A percentile compares a stretch with the other conserved stretches of the same genome.
phyloP scores from a whole-genome alignment of 2,329 filamentous ascomycete species.

The Fusarium phyllophilum region DNA sequence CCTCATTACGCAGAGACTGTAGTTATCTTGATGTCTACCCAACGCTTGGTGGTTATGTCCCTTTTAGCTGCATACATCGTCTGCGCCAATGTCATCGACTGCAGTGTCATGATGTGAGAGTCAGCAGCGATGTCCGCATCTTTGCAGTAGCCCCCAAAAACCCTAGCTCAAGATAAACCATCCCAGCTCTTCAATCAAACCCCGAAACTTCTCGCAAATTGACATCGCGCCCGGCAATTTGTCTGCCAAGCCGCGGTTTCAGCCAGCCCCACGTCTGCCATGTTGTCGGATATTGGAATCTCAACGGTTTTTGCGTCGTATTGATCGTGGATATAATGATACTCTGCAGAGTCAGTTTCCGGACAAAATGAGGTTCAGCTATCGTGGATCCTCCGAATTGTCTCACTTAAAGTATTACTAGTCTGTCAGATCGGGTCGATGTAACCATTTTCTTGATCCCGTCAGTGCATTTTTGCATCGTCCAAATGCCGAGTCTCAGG shows the following conservation, averaged over 20 bases:
- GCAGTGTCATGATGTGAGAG: rapidly evolving
- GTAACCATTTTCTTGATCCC: background rate
- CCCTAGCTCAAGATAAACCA: too few species aligned
- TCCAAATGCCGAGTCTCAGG: background rate
- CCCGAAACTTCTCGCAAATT: background rate
- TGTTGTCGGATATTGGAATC: background rate
- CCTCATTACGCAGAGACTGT: rapidly evolving
- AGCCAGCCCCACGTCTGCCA: background rate
- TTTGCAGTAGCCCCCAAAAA: too few species aligned
- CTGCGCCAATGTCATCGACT: too few species aligned
- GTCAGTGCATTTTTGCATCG: background rate
- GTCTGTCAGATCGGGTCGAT: background rate
- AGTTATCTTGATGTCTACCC: background rate
- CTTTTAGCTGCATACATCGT: rapidly evolving
- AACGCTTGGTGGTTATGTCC: rapidly evolving
- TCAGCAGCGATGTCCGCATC: background rate
- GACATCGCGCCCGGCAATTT: background rate
- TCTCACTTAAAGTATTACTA: background rate
- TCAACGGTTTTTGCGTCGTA: background rate
- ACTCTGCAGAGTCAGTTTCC: background rate
- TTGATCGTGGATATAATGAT: background rate
- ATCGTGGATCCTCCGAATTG: background rate
- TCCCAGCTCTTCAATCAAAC: background rate
- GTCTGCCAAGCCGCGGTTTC: background rate
- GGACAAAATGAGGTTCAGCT: background rate